Percentiles rank a stretch among this genome's conserved stretches.
phyloP scores from a whole-genome alignment of 1,284 basidiomycete genomes.

The Cerrena zonata region DNA sequence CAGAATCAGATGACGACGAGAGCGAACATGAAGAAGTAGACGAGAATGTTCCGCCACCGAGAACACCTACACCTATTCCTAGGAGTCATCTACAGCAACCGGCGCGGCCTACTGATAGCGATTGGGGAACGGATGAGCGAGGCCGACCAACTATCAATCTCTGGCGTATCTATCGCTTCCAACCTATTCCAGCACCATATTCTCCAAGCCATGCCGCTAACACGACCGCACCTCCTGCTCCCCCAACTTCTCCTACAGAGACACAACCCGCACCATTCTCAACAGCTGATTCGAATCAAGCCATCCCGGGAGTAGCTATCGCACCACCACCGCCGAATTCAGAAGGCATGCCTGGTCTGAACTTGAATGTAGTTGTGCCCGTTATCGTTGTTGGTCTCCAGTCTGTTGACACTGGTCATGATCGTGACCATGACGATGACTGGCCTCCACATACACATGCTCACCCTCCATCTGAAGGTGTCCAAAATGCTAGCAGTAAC shows the following conservation, averaged over 20 bases:
- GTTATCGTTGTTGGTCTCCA: conserved; percentile 78
- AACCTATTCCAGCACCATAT: conserved; percentile 43
- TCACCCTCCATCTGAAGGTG: conserved; percentile 7
- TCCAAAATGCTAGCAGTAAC: background rate
- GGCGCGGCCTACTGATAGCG: background rate
- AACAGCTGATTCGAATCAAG: conserved; percentile 5
- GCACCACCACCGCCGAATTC: conserved; percentile 6
- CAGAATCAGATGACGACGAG: conserved; percentile 27
- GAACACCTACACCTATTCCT: conserved; percentile 16
- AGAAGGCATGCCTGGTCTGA: conserved; percentile 5
- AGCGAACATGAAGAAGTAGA: conserved; percentile 14
- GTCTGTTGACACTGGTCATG: conserved; percentile 51
- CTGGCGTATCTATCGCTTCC: conserved; percentile 77
- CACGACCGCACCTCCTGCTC: conserved; percentile 8
- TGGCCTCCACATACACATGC: conserved; percentile 5
- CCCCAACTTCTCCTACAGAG: conserved; percentile 8
- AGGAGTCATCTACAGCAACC: conserved; percentile 17
- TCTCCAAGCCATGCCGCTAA: background rate
- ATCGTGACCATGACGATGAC: conserved; percentile 10
- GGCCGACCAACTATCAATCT: conserved; percentile 58
- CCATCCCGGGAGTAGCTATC: background rate
- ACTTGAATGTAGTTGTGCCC: conserved; percentile 55
- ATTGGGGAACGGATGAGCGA: conserved; percentile 2
- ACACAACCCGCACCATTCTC: conserved; percentile 5
- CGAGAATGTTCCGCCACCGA: conserved; percentile 15